Evolutionary conservation across 306 rosid species (phyloP).

Genomic region (Mucuna pruriens): DNA sequence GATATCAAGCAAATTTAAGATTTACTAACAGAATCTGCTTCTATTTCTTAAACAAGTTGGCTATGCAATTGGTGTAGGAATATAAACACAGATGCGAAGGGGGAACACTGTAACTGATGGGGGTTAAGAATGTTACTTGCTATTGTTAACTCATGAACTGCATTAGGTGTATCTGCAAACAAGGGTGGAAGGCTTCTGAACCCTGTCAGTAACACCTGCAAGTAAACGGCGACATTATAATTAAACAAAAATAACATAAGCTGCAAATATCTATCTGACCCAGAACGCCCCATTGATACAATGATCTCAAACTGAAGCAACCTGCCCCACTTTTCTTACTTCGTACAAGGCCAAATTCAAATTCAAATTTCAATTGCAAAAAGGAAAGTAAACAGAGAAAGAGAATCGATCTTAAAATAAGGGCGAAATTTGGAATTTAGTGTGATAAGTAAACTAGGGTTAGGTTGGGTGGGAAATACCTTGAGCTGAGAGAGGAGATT

Average conservation of each 20-base stretch:
- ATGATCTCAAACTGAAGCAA: not conserved
- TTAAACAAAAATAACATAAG: not conserved
- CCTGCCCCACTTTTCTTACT: not conserved
- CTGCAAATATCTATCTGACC: not conserved
- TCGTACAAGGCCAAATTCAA: not conserved
- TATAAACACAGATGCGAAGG: not conserved
- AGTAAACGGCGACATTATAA: not conserved
- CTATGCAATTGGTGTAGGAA: not conserved
- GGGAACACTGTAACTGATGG: not conserved
- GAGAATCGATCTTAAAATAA: conserved; percentile 1
- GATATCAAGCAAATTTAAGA: conserved; percentile 28
- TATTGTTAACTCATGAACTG: conserved; percentile 69
- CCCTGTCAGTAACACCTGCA: conserved; percentile 76
- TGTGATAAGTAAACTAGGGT: conserved; percentile 46
- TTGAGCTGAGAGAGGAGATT: conserved; percentile 76
- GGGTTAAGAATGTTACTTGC: conserved; percentile 71
- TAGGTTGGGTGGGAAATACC: conserved; percentile 51
- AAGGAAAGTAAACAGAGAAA: not conserved
- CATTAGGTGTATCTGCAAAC: conserved; percentile 78
- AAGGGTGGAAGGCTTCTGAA: conserved; percentile 95
- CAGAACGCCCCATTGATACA: not conserved
- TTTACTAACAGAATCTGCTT: conserved; percentile 6
- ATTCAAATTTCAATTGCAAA: not conserved
- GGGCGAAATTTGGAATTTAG: not conserved
- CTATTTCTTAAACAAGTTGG: not conserved